phyloP scores from a whole-genome alignment of 2,329 filamentous ascomycete genomes.

The Daldinia eschscholtzii region DNA sequence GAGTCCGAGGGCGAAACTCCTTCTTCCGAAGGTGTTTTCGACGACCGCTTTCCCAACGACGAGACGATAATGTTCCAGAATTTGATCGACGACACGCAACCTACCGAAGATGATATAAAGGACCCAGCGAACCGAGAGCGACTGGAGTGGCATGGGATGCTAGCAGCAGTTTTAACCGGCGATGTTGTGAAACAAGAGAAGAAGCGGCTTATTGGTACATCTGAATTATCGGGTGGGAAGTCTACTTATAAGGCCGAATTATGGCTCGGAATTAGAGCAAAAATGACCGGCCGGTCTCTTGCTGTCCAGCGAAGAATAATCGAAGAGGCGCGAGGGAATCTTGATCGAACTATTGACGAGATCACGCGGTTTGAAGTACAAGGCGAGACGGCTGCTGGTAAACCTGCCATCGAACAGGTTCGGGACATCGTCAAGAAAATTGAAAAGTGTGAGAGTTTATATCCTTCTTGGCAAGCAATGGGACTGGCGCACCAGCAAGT shows the following conservation, averaged over 20 bases:
- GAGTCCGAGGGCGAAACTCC: conserved; percentile 93
- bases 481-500: conserved; percentile 81
- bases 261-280: conserved; percentile 90
- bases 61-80: conserved; percentile 90
- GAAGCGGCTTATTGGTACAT: conserved; percentile 87
- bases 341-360: conserved; percentile 83
- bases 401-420: conserved; percentile 88
- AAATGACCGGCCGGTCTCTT: conserved; percentile 84
- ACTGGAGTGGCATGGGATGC: conserved; percentile 98
- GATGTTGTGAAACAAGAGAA: conserved; percentile 99
- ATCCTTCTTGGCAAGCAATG: conserved; percentile 82
- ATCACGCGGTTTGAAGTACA: conserved; percentile 96
- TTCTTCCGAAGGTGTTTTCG: conserved; percentile 83
- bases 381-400: conserved; percentile 90
- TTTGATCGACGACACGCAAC: conserved; percentile 80
- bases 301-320: conserved; percentile 88
- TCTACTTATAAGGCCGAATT: conserved; percentile 81
- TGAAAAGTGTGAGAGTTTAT: conserved; percentile 87
- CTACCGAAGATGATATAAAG: conserved; percentile 88
- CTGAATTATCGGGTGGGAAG: conserved; percentile 68
- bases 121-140: conserved; percentile 90
- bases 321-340: conserved; percentile 81
- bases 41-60: conserved; percentile 85
- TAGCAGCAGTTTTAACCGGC: conserved; percentile 93
- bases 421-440: conserved; percentile 91